Base-by-base conservation (phyloP, 805 yeast species). In the Clavispora carvajalis region DNA sequence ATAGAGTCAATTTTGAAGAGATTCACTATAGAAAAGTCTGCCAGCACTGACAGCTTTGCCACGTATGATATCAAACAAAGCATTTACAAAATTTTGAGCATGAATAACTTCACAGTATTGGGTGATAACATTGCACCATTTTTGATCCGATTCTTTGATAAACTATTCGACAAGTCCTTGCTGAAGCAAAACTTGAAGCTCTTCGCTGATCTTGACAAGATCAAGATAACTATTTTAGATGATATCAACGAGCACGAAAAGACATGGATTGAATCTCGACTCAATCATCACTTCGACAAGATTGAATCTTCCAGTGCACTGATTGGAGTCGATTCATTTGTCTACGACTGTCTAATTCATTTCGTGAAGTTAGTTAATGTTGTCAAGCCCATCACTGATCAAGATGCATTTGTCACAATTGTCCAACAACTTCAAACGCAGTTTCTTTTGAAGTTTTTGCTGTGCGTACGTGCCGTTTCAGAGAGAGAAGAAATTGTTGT, bases 201-300 rank as follows among this genome's bases (percentile, higher is more conserved):
- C 16, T 67, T 62, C 46, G 62, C 68, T 22, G 73, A 68, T 42
- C 62, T 69, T 37, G 73, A 68, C 37, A 65, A 65, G 42, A 71
- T 67, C 7, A 57, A 57, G 36, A 51, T 61, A 31, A 61, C 71
- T 0, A 65, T 69, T 17, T 55, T 67, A 36, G 72, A 67, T 28
- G 73, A 69, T 46, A 62, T 69, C 24, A 51, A 67, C 22, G 59
- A 53, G 31, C 59, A 59, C 22, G 73, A 69, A 40, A 66, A 64
- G 42, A 42, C 43, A 12, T 56, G 63, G 58, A 58, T 67, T 22
- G 62, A 59, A 38, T 54, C 53, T 9, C 51, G 53, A 15, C 54
- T 67, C 3, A 53, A 45, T 23, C 49, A 45, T n/a, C 58, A 53
- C 52, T 65, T 56, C 54, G 52, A 45, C 15, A 15, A 34, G 10